Evolutionary conservation across 495 filamentous ascomycete genomes (phyloP).

Genomic region (Penicillium simplicissimum): DNA sequence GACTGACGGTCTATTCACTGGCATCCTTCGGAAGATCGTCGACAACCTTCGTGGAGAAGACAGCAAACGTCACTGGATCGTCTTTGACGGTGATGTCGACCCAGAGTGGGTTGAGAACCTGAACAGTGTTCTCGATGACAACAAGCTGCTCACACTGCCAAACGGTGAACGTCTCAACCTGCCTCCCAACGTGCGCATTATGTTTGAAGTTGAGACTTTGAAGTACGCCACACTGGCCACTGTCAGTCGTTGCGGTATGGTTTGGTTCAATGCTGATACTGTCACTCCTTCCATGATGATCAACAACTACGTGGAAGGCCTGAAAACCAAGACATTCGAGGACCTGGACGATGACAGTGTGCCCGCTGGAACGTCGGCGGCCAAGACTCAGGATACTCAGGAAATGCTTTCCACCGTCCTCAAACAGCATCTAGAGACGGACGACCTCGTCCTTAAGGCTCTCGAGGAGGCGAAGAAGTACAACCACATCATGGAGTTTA

Average conservation of each 20-base stretch:
- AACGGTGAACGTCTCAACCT: constrained; percentile 97
- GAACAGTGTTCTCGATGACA: constrained; percentile 99
- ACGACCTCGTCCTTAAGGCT: constrained; percentile 75
- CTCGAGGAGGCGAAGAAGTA: constrained; percentile 72
- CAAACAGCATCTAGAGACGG: constrained; percentile 68
- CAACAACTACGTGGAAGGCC: constrained; percentile 79
- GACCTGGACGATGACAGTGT: constrained; percentile 90
- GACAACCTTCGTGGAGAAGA: constrained; percentile 98
- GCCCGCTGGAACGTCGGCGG: constrained; percentile 74
- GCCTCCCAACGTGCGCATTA: constrained; percentile 92
- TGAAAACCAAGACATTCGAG: constrained; percentile 80
- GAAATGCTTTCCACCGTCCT: constrained; percentile 74
- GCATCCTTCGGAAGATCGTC: constrained; percentile 95
- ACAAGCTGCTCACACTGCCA: constrained; percentile 92
- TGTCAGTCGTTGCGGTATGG: constrained; percentile 99
- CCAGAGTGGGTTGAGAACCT: constrained; percentile 99
- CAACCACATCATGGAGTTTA: constrained; percentile 98
- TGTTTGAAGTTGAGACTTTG: constrained; percentile 99
- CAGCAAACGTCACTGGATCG: constrained; percentile 96
- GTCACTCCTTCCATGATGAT: constrained; percentile 93
- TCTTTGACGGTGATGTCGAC: constrained; percentile 98
- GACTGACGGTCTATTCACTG: constrained; percentile 98
- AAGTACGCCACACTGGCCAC: constrained; percentile 97
- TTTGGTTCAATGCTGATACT: constrained; percentile 99
- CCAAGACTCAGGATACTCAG: constrained; percentile 75